phyloP scores from a whole-genome alignment of 768 basidiomycete genomes.

The Glaciozyma martinii region DNA sequence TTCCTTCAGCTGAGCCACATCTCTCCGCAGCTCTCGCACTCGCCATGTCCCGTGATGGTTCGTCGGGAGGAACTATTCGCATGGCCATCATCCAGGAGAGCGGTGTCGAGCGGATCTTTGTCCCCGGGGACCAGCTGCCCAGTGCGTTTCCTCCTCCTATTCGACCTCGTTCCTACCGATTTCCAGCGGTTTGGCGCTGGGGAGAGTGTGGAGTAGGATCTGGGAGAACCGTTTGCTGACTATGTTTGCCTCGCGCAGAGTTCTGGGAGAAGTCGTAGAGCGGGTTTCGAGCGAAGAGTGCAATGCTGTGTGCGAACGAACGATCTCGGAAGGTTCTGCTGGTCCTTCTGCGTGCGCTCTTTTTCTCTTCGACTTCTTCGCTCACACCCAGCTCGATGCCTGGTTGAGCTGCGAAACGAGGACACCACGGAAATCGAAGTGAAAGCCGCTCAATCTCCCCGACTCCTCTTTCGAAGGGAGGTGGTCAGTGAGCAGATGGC shows the following conservation, averaged over 20 bases:
- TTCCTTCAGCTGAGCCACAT: background rate
- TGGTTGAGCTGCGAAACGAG: too few species aligned
- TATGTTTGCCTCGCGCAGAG: background rate
- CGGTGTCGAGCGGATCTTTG: slow-evolving; percentile 80
- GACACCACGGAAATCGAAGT: too few species aligned
- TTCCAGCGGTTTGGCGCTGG: background rate
- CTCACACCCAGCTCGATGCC: too few species aligned
- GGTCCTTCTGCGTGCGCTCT: too few species aligned
- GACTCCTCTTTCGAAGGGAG: too few species aligned
- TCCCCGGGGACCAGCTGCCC: slow-evolving; percentile 50
- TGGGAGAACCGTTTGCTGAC: background rate
- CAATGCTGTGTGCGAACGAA: background rate
- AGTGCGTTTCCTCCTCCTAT: background rate
- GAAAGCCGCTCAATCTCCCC: too few species aligned
- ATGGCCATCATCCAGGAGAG: slow-evolving; percentile 95
- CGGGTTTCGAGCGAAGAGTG: background rate
- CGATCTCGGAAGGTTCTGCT: too few species aligned
- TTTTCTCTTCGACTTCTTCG: too few species aligned
- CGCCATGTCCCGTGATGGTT: slow-evolving; percentile 96
- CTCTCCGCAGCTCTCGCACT: slow-evolving; percentile 63
- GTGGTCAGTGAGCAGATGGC: too few species aligned
- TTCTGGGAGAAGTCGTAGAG: slow-evolving; percentile 27
- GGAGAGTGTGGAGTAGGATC: too few species aligned
- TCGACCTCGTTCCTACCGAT: background rate
- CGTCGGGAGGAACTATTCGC: slow-evolving; percentile 92